Evolutionary conservation across 2,329 filamentous ascomycete genomes (phyloP).

Genomic region (Phialophora macrospora): DNA sequence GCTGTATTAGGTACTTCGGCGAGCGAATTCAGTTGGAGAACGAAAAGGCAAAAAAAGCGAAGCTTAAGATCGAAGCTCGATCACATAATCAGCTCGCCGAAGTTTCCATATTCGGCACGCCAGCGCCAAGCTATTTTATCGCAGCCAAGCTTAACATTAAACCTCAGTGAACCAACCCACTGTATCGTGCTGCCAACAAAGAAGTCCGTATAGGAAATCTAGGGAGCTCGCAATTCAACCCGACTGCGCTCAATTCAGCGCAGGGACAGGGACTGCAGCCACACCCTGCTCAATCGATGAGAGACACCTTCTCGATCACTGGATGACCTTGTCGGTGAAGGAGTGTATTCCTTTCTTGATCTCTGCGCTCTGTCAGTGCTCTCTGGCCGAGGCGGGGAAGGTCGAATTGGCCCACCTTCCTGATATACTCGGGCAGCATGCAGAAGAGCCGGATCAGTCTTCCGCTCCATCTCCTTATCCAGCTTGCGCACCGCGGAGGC

Average conservation of each 20-base stretch:
- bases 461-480: constrained; percentile 12
- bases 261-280: background rate
- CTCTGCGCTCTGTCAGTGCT: background rate
- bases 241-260: no score
- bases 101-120: background rate
- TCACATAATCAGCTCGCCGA: background rate
- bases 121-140: background rate
- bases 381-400: background rate
- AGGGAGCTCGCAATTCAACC: background rate
- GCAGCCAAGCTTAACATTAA: background rate
- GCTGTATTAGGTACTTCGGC: background rate
- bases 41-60: background rate
- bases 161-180: no score
- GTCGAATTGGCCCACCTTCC: constrained; percentile 1
- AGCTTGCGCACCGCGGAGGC: constrained; percentile 6
- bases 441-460: constrained; percentile 19
- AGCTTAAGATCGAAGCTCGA: background rate
- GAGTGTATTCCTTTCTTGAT: background rate
- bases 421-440: constrained; percentile 17
- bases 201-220: background rate
- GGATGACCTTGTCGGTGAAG: background rate
- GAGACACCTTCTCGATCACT: background rate
- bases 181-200: background rate
- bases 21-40: no score
- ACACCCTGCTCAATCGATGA: background rate